A percentile compares a stretch with the other conserved stretches of the same genome.
These are phyloP conservation scores for Lentinula sp. DNA, from an alignment of 768 basidiomycete species.

Conservation along the genomic window DNA sequence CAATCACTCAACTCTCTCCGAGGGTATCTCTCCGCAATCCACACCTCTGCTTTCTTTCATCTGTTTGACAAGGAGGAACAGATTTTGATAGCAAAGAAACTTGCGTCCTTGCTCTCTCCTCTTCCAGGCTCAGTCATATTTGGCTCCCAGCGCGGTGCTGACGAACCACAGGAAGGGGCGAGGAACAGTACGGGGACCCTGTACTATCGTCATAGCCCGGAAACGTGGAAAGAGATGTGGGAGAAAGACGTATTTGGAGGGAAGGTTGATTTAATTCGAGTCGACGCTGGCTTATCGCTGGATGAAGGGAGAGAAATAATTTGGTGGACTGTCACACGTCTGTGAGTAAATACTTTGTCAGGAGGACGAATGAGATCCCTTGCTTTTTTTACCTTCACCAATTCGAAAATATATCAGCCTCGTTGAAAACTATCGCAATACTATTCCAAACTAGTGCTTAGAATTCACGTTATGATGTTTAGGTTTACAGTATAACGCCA, in stretches of 20 bases:
- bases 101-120: conserved; percentile 25
- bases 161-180: conserved; percentile 13
- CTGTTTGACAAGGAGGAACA: conserved; percentile 31
- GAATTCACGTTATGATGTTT: too few relatives aligned
- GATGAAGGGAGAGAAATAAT: background rate
- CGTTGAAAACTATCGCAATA: too few relatives aligned
- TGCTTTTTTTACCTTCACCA: too few relatives aligned
- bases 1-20: conserved; percentile 26
- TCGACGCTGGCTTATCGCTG: background rate
- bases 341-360: background rate
- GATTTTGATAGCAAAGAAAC: conserved; percentile 22
- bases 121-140: conserved; percentile 29
- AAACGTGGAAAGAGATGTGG: conserved; percentile 16
- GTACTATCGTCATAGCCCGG: conserved; percentile 14
- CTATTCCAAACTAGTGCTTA: too few relatives aligned
- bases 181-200: background rate
- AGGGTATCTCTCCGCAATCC: conserved; percentile 35
- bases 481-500: too few relatives aligned
- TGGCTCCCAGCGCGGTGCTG: conserved; percentile 20
- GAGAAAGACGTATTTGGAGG: background rate
- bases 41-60: conserved; percentile 37
- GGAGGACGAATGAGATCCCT: too few relatives aligned
- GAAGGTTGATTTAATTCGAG: background rate
- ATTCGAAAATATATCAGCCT: too few relatives aligned
- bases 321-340: background rate